Conservation (phyloP, 768 basidiomycete genomes). For the Leccinum truebloodii region DNA sequence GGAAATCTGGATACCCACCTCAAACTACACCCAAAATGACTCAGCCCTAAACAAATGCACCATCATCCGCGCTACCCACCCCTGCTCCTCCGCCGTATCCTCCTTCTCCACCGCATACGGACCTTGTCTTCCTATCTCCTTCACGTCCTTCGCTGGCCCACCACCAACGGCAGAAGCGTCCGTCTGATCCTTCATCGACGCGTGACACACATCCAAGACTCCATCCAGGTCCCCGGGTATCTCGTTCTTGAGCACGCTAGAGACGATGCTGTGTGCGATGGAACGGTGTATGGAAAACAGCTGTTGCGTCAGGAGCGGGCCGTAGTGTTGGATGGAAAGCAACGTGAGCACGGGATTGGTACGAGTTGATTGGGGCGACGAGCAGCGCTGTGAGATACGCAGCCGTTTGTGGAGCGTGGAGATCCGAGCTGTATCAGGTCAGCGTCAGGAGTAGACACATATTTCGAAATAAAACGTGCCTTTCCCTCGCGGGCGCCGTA, state of each 20-base stretch:
- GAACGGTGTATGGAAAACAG: conserved; percentile 88
- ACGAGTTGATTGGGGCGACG: too few relatives aligned
- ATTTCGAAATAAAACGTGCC: too few relatives aligned
- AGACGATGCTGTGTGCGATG: conserved; percentile 92
- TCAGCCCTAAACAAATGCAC: conserved; percentile 62
- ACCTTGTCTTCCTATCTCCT: conserved; percentile 56
- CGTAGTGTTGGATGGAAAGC: conserved; percentile 92
- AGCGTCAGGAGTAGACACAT: too few relatives aligned
- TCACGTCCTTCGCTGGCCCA: conserved; percentile 28
- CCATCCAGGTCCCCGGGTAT: conserved; percentile 51
- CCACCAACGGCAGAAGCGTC: conserved; percentile 39
- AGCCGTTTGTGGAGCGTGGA: too few relatives aligned
- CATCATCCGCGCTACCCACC: conserved; percentile 82
- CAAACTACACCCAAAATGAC: conserved; percentile 84
- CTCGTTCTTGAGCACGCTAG: conserved; percentile 84
- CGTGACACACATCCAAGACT: conserved; percentile 87
- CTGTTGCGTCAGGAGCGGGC: conserved; percentile 81
- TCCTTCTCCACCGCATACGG: conserved; percentile 60
- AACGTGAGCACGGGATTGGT: conserved; percentile 34
- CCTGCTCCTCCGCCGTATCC: conserved; percentile 83
- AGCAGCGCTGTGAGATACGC: too few relatives aligned
- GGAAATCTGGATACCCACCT: conserved; percentile 44
- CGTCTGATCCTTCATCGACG: conserved; percentile 85
- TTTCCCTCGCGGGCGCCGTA: conserved; percentile 97
- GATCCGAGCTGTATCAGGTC: too few relatives aligned